phyloP scores from a whole-genome alignment of 768 basidiomycete species.

The Rhodotorula graminis region DNA sequence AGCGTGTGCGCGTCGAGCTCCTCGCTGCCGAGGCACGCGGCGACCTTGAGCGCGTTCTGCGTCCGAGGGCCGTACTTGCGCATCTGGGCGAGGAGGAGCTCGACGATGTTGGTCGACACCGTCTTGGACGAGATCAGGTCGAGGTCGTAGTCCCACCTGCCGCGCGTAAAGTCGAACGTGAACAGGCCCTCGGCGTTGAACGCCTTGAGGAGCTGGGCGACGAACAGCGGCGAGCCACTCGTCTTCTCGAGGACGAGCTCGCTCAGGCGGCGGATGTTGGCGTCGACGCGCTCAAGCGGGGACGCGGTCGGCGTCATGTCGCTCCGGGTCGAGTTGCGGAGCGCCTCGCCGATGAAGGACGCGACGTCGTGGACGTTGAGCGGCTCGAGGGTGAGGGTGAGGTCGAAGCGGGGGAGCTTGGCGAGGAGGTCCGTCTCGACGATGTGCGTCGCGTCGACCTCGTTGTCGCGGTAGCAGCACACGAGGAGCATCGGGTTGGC shows the following conservation, averaged over 20 bases:
- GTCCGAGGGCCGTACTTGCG: slow-evolving; percentile 8
- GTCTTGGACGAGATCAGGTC: slow-evolving; percentile 19
- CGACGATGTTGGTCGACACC: slow-evolving; percentile 34
- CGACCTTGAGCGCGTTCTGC: slow-evolving; percentile 24
- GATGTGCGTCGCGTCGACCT: slow-evolving; percentile 31
- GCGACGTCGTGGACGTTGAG: slow-evolving; percentile 12
- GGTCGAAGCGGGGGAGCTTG: slow-evolving; percentile 2
- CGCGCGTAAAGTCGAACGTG: slow-evolving; percentile 24
- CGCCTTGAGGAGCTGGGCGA: slow-evolving; percentile 31
- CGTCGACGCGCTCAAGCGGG: not conserved
- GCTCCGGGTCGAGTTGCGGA: slow-evolving; percentile 12
- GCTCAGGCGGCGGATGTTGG: slow-evolving; percentile 3
- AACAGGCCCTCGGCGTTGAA: slow-evolving; percentile 34
- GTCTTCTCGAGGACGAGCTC: slow-evolving; percentile 31
- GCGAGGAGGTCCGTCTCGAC: slow-evolving; percentile 24
- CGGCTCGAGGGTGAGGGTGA: slow-evolving; percentile 16
- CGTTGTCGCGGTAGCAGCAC: slow-evolving; percentile 34
- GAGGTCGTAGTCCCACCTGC: slow-evolving; percentile 31
- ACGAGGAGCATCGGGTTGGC: slow-evolving; percentile 30
- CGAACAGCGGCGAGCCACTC: slow-evolving; percentile 22
- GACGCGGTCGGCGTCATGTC: not conserved
- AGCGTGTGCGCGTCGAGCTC: slow-evolving; percentile 11
- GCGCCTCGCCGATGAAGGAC: slow-evolving; percentile 11
- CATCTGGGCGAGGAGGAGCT: slow-evolving; percentile 31
- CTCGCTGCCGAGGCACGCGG: slow-evolving; percentile 35